phyloP scores from a whole-genome alignment of 257 asterid species.

The Eustoma russellianum region DNA sequence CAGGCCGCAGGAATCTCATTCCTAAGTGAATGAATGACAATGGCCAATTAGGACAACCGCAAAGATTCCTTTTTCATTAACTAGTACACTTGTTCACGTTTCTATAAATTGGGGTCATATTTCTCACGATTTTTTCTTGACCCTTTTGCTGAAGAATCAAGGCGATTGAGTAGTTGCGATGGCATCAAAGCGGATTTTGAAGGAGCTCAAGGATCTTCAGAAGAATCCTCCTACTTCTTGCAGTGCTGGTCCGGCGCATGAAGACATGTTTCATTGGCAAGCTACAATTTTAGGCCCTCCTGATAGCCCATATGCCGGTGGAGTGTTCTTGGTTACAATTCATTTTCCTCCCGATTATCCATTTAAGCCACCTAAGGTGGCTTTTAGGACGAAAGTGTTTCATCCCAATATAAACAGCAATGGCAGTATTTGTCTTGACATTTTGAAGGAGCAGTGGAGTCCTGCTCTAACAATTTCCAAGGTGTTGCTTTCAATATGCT shows the following conservation, averaged over 20 bases:
- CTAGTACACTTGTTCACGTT: neutral
- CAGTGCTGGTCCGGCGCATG: slow-evolving; percentile 93
- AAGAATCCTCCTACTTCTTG: slow-evolving; percentile 96
- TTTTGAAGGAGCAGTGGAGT: slow-evolving; percentile 97
- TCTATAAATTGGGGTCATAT: no score
- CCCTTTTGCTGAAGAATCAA: neutral
- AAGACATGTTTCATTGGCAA: slow-evolving; percentile 91
- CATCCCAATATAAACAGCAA: slow-evolving; percentile 88
- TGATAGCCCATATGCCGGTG: slow-evolving; percentile 84
- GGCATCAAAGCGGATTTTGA: slow-evolving; percentile 91
- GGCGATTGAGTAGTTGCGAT: slow-evolving; percentile 35
- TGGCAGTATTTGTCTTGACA: slow-evolving; percentile 94
- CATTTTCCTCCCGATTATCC: slow-evolving; percentile 91
- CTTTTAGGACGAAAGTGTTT: slow-evolving; percentile 88
- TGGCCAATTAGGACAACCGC: neutral
- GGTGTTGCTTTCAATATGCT: slow-evolving; percentile 92
- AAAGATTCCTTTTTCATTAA: neutral
- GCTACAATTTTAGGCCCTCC: slow-evolving; percentile 92
- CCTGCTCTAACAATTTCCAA: slow-evolving; percentile 92
- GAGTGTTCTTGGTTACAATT: slow-evolving; percentile 75
- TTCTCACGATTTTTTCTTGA: no score
- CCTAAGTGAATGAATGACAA: neutral
- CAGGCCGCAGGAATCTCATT: neutral
- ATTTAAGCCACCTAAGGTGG: slow-evolving; percentile 93
- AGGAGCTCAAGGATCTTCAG: slow-evolving; percentile 95